phyloP scores from a whole-genome alignment of 1,284 basidiomycete genomes.

The Ceratobasidium theobromae region DNA sequence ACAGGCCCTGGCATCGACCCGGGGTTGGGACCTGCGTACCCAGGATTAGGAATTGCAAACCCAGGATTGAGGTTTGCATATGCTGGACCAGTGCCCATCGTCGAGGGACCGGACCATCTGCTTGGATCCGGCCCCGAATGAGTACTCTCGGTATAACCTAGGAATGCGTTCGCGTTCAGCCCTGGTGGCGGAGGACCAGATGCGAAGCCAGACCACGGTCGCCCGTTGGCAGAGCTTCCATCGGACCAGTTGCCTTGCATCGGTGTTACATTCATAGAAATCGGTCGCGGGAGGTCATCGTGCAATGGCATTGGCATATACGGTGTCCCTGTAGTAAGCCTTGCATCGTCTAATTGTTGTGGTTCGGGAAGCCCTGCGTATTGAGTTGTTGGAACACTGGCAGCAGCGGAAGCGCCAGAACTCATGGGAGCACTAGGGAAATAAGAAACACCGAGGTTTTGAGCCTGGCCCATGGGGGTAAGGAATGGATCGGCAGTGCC shows the following conservation, averaged over 20 bases:
- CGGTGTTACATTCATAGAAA: neutral
- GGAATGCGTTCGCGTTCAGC: neutral
- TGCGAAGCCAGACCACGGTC: conserved; percentile 9
- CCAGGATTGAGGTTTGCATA: too few species aligned
- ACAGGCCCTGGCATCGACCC: too few species aligned
- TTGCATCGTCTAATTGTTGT: neutral
- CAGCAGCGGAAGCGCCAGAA: neutral
- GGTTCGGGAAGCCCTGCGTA: conserved; percentile 23
- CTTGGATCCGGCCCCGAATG: neutral
- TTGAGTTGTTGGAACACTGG: neutral
- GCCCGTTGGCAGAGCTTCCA: too few species aligned
- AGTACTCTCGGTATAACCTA: neutral
- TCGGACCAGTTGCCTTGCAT: neutral
- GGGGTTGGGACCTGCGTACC: too few species aligned
- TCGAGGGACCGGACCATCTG: neutral
- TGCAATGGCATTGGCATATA: neutral
- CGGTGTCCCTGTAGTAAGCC: too few species aligned
- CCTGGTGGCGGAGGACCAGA: neutral
- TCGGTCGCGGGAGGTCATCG: neutral
- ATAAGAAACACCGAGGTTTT: conserved; percentile 16
- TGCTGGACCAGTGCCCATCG: too few species aligned
- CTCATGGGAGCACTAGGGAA: neutral
- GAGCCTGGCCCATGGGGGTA: conserved; percentile 17
- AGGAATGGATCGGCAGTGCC: conserved; percentile 20
- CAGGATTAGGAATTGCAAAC: too few species aligned